Conservation (phyloP, 202 grass and related monocot species). For the Dendrocalamus latiflorus region DNA sequence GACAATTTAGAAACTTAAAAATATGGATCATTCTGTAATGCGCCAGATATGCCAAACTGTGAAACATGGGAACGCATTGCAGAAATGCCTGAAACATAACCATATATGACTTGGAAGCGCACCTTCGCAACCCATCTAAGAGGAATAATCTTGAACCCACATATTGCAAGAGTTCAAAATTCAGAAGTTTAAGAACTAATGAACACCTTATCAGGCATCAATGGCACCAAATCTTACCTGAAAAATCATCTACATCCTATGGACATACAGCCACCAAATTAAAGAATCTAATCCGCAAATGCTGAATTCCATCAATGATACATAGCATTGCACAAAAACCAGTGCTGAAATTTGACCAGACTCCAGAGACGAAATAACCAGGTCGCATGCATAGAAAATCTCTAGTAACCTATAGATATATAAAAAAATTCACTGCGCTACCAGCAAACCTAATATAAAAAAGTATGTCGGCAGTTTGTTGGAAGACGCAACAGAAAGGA, state of each 20-base stretch:
- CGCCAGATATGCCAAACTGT: neutral
- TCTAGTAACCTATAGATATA: neutral
- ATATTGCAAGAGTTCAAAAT: neutral
- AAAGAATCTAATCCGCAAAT: neutral
- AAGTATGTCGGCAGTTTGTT: neutral
- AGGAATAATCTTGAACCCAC: neutral
- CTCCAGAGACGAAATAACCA: neutral
- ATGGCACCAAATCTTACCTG: too few relatives aligned
- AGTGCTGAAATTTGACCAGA: neutral
- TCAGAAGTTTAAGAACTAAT: neutral
- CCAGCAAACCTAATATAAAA: neutral
- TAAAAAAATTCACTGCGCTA: neutral
- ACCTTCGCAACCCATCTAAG: neutral
- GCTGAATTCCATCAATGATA: neutral
- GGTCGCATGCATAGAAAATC: slow-evolving; percentile 9
- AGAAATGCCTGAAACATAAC: neutral
- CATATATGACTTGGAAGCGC: neutral
- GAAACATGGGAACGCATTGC: neutral
- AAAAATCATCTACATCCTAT: neutral
- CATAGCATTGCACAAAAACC: neutral
- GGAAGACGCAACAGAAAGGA: neutral
- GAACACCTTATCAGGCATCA: neutral
- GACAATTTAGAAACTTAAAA: neutral
- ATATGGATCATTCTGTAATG: neutral
- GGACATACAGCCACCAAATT: neutral